Conservation (phyloP, 768 basidiomycete species). For the Termitomyces titanicus region DNA sequence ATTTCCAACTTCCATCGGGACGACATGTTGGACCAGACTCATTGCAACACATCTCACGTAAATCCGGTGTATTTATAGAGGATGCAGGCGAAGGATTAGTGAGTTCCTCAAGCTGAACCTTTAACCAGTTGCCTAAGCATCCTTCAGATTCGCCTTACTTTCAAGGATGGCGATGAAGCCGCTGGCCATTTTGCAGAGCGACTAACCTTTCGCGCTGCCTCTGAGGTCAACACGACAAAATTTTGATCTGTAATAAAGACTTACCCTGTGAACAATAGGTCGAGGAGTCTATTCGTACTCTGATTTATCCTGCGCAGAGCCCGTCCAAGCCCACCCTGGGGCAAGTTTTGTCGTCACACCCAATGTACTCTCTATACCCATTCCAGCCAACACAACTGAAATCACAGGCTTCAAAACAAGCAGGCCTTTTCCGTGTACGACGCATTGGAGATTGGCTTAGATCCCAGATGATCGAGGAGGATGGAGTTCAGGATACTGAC, state of each 20-base stretch:
- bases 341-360: slow-evolving; percentile 25
- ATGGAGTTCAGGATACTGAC: slow-evolving; percentile 32
- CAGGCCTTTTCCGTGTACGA: slow-evolving; percentile 54
- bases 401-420: slow-evolving; percentile 42
- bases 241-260: not conserved
- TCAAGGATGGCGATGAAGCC: slow-evolving; percentile 32
- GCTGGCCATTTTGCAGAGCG: slow-evolving; percentile 45
- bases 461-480: slow-evolving; percentile 23
- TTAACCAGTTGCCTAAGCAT: not conserved
- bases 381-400: slow-evolving; percentile 49
- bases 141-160: slow-evolving; percentile 55
- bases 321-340: slow-evolving; percentile 21
- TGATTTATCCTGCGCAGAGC: slow-evolving; percentile 14
- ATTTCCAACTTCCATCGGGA: slow-evolving; percentile 40
- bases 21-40: slow-evolving; percentile 40
- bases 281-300: slow-evolving; percentile 5
- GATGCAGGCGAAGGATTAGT: slow-evolving; percentile 47
- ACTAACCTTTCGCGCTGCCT: slow-evolving; percentile 46
- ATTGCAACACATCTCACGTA: slow-evolving; percentile 65
- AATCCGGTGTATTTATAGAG: slow-evolving; percentile 62
- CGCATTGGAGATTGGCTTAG: slow-evolving; percentile 61
- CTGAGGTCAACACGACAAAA: slow-evolving; percentile 39
- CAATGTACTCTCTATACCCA: slow-evolving; percentile 64
- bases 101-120: slow-evolving; percentile 1
- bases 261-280: slow-evolving; percentile 5